phyloP scores from a whole-genome alignment of 768 basidiomycete genomes.

The Gloeopeniophorella convolvens region DNA sequence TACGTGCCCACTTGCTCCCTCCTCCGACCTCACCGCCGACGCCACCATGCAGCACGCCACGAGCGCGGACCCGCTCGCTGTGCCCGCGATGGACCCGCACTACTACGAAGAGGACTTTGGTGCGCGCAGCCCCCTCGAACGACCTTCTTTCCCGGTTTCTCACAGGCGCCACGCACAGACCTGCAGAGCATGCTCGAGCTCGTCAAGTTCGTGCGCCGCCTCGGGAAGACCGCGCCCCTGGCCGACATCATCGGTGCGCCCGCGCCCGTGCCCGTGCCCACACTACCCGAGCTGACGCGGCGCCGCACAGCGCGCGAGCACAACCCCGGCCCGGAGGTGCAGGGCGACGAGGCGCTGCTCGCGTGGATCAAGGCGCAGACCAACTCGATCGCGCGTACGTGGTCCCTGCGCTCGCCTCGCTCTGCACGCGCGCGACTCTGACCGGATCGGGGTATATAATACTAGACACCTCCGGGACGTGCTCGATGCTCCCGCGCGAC shows the following conservation, averaged over 20 bases:
- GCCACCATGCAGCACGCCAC: slow-evolving; percentile 25
- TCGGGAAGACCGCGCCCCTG: slow-evolving; percentile 24
- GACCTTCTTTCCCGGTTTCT: neutral
- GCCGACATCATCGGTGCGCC: slow-evolving; percentile 24
- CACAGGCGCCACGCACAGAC: slow-evolving; percentile 17
- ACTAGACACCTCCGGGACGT: slow-evolving; percentile 41
- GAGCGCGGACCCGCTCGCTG: slow-evolving; percentile 26
- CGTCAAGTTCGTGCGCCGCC: slow-evolving; percentile 26
- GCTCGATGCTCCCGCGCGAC: slow-evolving; percentile 48
- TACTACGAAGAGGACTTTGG: slow-evolving; percentile 30
- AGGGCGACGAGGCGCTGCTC: slow-evolving; percentile 26
- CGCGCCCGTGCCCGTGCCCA: too few species aligned
- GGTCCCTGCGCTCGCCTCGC: neutral
- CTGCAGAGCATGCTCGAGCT: slow-evolving; percentile 26
- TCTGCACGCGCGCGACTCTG: neutral
- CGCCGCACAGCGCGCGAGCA: slow-evolving; percentile 24
- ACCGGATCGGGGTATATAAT: slow-evolving; percentile 23
- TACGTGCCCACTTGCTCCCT: slow-evolving; percentile 23
- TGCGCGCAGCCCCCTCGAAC: too few species aligned
- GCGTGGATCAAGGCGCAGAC: slow-evolving; percentile 13
- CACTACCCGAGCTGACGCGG: neutral
- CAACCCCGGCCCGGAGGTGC: slow-evolving; percentile 27
- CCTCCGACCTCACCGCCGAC: neutral
- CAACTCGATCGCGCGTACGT: slow-evolving; percentile 3
- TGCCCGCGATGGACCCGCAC: slow-evolving; percentile 29